Evolutionary conservation across 345 rosid genomes (phyloP), one percentile per base, ranked within the genome.

Genomic region (Gossypium turneri): DNA sequence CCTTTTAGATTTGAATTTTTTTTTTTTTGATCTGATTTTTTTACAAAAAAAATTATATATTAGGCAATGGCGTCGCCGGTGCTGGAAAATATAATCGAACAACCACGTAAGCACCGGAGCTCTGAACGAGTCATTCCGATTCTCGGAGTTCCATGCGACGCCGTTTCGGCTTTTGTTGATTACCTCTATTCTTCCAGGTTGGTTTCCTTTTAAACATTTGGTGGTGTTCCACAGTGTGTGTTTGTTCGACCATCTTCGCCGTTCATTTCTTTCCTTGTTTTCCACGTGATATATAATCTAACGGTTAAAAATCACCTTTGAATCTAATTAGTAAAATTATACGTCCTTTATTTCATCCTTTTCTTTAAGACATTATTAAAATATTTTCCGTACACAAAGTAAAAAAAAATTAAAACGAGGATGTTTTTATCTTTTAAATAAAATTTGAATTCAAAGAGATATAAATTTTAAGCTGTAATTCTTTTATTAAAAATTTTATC

Each of bases 101-200:
- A 83, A 60, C 91, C 87, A 17, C 76, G 55, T 34, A 88, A 80
- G 80, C 86, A 82, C 79, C 84, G 86, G 43, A 80, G 88, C 74
- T 81, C 92, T 0, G 85, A 82, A 77, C 83, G 59, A 77, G 73
- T 87, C 76, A 83, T 94, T 27, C 87, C 86, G 47, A 90, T 94
- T 75, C 86, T 86, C 63, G 97, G 98, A 11, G 98, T 94, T 55
- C 97, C 97, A 2, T 81, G 87, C 83, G 87, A 82, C 62, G 97
- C 98, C 70, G 98, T 94, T 72, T 83, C 87, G 0, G 80, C 90
- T 3, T 94, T 94, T 47, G 56, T 92, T 27, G 81, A 82, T 68
- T 92, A 85, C 80, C 83, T 92, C 29, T 92, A 89, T 81, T 79
- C 91, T 34, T 83, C 85, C 53, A 86, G 98, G 98, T 94, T 69